Percentiles rank a stretch among this genome's conserved stretches.
Conservation (phyloP, 2,329 filamentous ascomycete species). For the Phaeosphaeriaceae sp. region DNA sequence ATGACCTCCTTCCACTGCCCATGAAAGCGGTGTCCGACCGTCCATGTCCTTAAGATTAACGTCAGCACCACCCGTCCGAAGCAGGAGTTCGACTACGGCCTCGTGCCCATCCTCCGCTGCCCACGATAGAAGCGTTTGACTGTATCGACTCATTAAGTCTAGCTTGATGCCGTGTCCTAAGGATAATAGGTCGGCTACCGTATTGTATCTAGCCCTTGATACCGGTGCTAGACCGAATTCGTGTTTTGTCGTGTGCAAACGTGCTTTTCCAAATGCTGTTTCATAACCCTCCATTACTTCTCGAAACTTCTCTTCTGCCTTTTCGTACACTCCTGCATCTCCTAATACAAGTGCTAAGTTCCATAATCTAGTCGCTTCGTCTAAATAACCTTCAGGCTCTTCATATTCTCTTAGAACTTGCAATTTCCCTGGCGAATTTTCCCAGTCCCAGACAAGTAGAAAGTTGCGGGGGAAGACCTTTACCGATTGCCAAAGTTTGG, state of each 20-base stretch:
- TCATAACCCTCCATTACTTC: conserved; percentile 3
- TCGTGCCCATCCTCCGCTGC: background rate
- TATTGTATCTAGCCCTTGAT: conserved; percentile 2
- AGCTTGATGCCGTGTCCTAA: background rate
- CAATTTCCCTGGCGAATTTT: background rate
- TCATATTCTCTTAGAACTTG: conserved; percentile 4
- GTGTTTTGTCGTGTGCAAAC: conserved; percentile 2
- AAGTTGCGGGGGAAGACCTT: conserved; percentile 1
- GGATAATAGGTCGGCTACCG: background rate
- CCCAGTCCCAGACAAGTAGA: conserved; percentile 1
- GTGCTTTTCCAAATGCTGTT: conserved; percentile 1
- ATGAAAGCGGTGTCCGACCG: background rate
- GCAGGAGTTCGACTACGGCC: too few species aligned
- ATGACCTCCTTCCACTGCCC: background rate
- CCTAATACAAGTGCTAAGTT: conserved; percentile 10
- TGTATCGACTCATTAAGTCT: background rate
- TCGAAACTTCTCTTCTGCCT: conserved; percentile 7
- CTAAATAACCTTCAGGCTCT: conserved; percentile 1
- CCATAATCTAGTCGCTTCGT: conserved; percentile 6
- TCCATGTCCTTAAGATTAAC: background rate
- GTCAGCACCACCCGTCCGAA: background rate
- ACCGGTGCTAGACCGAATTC: background rate
- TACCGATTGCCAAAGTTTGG: conserved; percentile 6
- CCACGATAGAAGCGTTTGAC: conserved; percentile 1
- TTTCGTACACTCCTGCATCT: background rate